A percentile compares a stretch with the other conserved stretches of the same genome.
Conservation (phyloP, 108 stramenopile species). For the Mayamaea pseudoterrestris region DNA sequence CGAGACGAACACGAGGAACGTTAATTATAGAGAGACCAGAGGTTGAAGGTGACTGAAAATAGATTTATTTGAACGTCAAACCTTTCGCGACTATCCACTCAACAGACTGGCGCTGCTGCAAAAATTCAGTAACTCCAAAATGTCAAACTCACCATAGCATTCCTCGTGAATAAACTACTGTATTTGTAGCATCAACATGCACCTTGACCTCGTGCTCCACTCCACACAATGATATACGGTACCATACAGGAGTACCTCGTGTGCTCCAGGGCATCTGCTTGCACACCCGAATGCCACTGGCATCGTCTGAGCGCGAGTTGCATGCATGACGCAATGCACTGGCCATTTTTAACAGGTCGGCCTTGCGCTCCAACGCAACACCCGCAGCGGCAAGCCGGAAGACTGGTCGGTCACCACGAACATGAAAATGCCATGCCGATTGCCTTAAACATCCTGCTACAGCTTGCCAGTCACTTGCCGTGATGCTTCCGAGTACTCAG, state of each 20-base stretch:
- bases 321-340: too few relatives aligned
- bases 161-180: too few relatives aligned
- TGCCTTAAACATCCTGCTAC: conserved; percentile 93
- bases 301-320: too few relatives aligned
- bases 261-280: too few relatives aligned
- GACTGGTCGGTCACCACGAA: conserved; percentile 89
- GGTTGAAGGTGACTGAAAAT: neutral
- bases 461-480: conserved; percentile 89
- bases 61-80: neutral
- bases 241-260: too few relatives aligned
- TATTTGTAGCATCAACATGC: too few relatives aligned
- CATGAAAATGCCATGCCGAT: conserved; percentile 93
- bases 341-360: conserved; percentile 73
- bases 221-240: too few relatives aligned
- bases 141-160: neutral
- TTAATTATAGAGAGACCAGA: neutral
- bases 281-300: too few relatives aligned
- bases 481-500: conserved; percentile 75
- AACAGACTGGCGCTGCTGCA: neutral
- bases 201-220: too few relatives aligned
- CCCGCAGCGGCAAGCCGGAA: conserved; percentile 92
- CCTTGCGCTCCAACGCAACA: conserved; percentile 74
- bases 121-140: neutral
- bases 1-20: neutral
- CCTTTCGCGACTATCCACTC: neutral